Percentiles rank a stretch among this genome's conserved stretches.
Conservation (phyloP, 1,139 yeast species). For the Taphrina betulina region DNA sequence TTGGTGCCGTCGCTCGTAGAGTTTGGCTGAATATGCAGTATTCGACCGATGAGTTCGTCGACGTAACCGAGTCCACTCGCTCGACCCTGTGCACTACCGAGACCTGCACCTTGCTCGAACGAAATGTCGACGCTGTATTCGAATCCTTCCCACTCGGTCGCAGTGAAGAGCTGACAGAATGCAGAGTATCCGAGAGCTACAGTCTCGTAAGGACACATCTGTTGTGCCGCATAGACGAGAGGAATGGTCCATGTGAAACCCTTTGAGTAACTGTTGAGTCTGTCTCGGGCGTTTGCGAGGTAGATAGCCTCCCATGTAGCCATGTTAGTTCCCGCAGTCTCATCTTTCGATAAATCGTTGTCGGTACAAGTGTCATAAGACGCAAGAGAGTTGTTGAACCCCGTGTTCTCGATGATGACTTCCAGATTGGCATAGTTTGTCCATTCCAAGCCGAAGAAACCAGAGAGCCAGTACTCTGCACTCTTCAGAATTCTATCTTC, state of each 20-base stretch:
- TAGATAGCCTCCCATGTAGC: constrained; percentile 7
- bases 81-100: constrained; percentile 14
- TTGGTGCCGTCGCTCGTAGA: constrained; percentile 3
- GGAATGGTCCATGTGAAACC: constrained; percentile 16
- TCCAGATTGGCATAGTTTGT: constrained; percentile 7
- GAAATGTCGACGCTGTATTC: constrained; percentile 9
- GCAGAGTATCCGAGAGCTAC: constrained; percentile 13
- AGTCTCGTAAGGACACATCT: constrained; percentile 18
- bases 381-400: constrained; percentile 14
- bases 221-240: constrained; percentile 8
- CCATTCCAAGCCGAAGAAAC: constrained; percentile 18
- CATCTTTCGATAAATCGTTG: not conserved
- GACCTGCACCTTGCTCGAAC: constrained; percentile 7
- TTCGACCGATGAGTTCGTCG: constrained; percentile 9
- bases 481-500: constrained; percentile 9
- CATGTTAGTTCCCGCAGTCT: not conserved
- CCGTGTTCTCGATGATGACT: constrained; percentile 11
- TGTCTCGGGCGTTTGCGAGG: not conserved
- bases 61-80: constrained; percentile 9
- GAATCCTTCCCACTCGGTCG: constrained; percentile 16
- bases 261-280: constrained; percentile 2
- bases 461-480: constrained; percentile 18
- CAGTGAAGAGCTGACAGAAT: constrained; percentile 20
- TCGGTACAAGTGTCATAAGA: constrained; percentile 9
- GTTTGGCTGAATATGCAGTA: not conserved